These are phyloP conservation scores for Thelonectria discophora DNA, from an alignment of 2,329 filamentous ascomycete species.

Conservation along the genomic window DNA sequence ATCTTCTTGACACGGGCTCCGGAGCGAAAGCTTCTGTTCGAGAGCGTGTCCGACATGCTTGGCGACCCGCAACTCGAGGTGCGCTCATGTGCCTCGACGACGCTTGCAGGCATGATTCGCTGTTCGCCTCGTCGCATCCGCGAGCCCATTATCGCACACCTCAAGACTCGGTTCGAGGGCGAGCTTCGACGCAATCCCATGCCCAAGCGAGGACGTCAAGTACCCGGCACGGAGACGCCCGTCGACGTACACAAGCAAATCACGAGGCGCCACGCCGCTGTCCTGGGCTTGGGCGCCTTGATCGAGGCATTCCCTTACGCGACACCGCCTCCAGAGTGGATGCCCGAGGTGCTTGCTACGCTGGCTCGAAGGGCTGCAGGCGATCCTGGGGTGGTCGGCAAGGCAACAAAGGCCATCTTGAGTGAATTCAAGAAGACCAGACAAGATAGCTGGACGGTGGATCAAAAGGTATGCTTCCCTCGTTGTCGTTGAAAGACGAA, in stretches of 20 bases:
- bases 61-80: conserved; percentile 93
- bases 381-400: conserved; percentile 91
- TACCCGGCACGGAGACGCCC: conserved; percentile 72
- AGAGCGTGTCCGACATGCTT: conserved; percentile 95
- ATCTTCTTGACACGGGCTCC: conserved; percentile 82
- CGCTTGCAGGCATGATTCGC: conserved; percentile 95
- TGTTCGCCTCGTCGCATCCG: conserved; percentile 88
- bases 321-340: conserved; percentile 90
- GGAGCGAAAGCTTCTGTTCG: conserved; percentile 84
- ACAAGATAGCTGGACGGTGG: conserved; percentile 97
- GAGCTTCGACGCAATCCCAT: conserved; percentile 86
- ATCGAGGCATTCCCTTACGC: conserved; percentile 97
- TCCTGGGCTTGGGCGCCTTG: conserved; percentile 87
- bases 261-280: conserved; percentile 85
- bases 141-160: conserved; percentile 75
- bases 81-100: conserved; percentile 89
- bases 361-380: conserved; percentile 85
- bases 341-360: conserved; percentile 89
- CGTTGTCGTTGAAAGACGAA: not conserved
- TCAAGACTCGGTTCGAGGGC: conserved; percentile 82
- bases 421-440: conserved; percentile 99
- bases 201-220: conserved; percentile 73
- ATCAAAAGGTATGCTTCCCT: conserved; percentile 81
- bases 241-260: conserved; percentile 79
- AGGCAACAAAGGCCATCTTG: conserved; percentile 91